These are phyloP conservation scores for Phtheirospermum japonicum DNA, from an alignment of 257 asterid species.

Conservation along the genomic window DNA sequence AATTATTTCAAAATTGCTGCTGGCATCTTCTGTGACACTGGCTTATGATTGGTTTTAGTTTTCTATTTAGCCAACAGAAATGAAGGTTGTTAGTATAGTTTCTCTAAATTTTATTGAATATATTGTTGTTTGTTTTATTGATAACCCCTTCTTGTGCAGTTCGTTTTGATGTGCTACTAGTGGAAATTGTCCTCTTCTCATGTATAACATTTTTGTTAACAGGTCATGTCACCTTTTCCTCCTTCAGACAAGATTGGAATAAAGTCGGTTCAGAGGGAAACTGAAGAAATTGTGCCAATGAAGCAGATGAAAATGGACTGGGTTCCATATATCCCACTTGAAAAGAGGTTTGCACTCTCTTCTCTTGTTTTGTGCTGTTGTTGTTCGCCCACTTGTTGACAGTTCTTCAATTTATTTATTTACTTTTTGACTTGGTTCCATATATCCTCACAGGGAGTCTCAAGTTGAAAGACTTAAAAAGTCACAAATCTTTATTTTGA, in stretches of 20 bases:
- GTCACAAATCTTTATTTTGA: conserved; percentile 74
- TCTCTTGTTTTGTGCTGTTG: conserved; percentile 19
- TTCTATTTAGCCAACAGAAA: neutral
- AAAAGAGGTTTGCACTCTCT: conserved; percentile 48
- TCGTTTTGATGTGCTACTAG: neutral
- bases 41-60: conserved; percentile 5
- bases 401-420: conserved; percentile 19
- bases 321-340: conserved; percentile 93
- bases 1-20: conserved; percentile 1
- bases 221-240: conserved; percentile 96
- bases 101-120: neutral
- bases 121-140: neutral
- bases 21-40: neutral
- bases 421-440: neutral
- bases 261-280: conserved; percentile 91
- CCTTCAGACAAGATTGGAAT: conserved; percentile 98
- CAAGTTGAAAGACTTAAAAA: conserved; percentile 88
- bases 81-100: neutral
- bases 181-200: neutral
- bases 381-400: conserved; percentile 21
- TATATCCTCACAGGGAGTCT: conserved; percentile 54
- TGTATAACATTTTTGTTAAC: conserved; percentile 28
- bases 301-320: conserved; percentile 99
- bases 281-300: conserved; percentile 92
- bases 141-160: neutral